Evolutionary conservation across 1,284 basidiomycete species (phyloP).

Genomic region (Sanghuangporus baumii): DNA sequence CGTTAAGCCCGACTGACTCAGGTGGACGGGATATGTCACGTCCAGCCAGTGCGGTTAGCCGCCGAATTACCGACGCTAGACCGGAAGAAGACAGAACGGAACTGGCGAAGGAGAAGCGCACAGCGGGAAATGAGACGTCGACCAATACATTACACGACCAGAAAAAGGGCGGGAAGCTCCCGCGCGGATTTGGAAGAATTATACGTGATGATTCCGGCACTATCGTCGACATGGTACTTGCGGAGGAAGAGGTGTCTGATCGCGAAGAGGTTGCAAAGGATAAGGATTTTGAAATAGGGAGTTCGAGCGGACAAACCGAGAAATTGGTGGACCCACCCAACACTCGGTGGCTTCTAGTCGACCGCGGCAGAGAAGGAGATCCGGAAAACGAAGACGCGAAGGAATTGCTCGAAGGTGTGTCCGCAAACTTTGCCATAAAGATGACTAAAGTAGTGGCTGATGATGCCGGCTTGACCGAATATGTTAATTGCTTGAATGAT

Average conservation of each 20-base stretch:
- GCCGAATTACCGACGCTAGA: constrained; percentile 12
- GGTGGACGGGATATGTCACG: constrained; percentile 46
- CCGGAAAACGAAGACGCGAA: constrained; percentile 15
- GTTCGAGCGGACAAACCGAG: constrained; percentile 19
- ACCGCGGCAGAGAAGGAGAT: constrained; percentile 28
- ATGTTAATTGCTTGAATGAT: background rate
- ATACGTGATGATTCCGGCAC: constrained; percentile 81
- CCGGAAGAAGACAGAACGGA: background rate
- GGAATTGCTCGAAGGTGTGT: constrained; percentile 32
- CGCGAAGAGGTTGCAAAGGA: constrained; percentile 24
- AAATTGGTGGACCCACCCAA: constrained; percentile 27
- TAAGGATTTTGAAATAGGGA: constrained; percentile 30
- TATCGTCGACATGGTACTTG: constrained; percentile 71
- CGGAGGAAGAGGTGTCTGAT: constrained; percentile 39
- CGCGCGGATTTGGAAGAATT: constrained; percentile 81
- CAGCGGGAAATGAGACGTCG: background rate
- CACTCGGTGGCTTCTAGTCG: constrained; percentile 25
- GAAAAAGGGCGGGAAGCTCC: constrained; percentile 29
- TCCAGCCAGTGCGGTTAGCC: constrained; percentile 10
- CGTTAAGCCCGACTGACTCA: constrained; percentile 57
- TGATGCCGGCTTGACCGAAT: background rate
- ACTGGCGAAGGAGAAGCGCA: background rate
- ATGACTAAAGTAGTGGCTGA: constrained; percentile 4
- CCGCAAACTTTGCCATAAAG: background rate
- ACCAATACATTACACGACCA: background rate